Percentiles rank a stretch among this genome's conserved stretches.
Conservation (phyloP, 352 stramenopile species). For the Achlya hypogyna region DNA sequence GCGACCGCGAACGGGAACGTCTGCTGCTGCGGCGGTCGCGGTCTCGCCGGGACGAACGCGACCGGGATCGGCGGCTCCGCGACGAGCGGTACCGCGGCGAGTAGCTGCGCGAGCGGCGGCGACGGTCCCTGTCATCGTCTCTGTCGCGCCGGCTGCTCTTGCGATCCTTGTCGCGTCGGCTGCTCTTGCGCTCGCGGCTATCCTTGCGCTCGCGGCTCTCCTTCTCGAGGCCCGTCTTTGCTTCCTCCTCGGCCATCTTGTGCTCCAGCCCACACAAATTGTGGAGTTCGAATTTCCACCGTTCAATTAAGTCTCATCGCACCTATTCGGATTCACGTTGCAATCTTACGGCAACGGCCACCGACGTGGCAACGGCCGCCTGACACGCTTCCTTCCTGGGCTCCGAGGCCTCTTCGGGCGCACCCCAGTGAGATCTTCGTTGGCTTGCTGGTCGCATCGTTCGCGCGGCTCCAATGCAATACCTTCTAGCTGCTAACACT, state of each 20-base stretch:
- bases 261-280: conserved; percentile 14
- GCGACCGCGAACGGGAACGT: conserved; percentile 22
- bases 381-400: no score
- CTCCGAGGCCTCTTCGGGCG: no score
- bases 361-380: background rate
- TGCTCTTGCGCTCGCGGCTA: conserved; percentile 20
- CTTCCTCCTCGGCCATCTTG: conserved; percentile 15
- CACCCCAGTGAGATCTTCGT: conserved; percentile 10
- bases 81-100: conserved; percentile 53
- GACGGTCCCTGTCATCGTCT: conserved; percentile 22
- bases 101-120: conserved; percentile 36
- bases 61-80: conserved; percentile 41
- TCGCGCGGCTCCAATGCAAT: no score
- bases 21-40: conserved; percentile 27
- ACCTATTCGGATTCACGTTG: background rate
- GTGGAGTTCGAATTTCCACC: background rate
- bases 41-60: conserved; percentile 35
- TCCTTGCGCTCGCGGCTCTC: conserved; percentile 19
- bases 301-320: background rate
- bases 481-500: no score
- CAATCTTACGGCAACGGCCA: background rate
- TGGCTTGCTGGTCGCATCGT: no score
- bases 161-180: conserved; percentile 20
- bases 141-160: conserved; percentile 19
- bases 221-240: no score